Evolutionary conservation across 148 eudicot genomes (phyloP).

Genomic region (Chenopodium berlandieri): DNA sequence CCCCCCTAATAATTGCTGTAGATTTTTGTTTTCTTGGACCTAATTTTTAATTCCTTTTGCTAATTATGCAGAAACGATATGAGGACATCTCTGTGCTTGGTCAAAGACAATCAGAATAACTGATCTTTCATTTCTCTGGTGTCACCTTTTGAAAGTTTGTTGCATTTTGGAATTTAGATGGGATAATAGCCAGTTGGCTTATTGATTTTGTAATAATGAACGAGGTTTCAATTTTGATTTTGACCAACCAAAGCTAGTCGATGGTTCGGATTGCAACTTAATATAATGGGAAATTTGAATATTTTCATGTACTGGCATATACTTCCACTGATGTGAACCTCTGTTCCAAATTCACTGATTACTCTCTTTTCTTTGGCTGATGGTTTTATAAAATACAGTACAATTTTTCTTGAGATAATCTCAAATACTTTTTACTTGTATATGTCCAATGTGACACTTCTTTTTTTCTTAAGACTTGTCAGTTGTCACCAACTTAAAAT

Average conservation of each 20-base stretch:
- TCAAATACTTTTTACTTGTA: too few species aligned
- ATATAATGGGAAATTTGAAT: slow-evolving; percentile 12
- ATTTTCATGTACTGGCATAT: slow-evolving; percentile 11
- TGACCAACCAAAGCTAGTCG: slow-evolving; percentile 17
- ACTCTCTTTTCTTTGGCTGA: slow-evolving; percentile 13
- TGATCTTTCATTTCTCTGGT: slow-evolving; percentile 12
- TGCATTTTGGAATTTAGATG: slow-evolving; percentile 17
- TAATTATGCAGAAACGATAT: slow-evolving; percentile 41
- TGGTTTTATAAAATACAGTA: neutral
- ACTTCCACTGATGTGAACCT: neutral
- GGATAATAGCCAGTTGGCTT: slow-evolving; percentile 6
- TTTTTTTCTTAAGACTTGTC: too few species aligned
- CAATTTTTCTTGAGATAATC: too few species aligned
- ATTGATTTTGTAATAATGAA: slow-evolving; percentile 32
- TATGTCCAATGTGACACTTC: neutral
- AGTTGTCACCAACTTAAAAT: neutral
- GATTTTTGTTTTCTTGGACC: neutral
- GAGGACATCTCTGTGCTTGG: slow-evolving; percentile 49
- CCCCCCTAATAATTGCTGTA: neutral
- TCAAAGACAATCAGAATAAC: slow-evolving; percentile 37
- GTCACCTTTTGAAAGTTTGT: neutral
- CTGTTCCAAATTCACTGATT: neutral
- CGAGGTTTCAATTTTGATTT: slow-evolving; percentile 12
- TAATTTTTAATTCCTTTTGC: neutral
- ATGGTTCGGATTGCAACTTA: slow-evolving; percentile 8